Evolutionary conservation across 768 basidiomycete genomes (phyloP).

Genomic region (Boletus sensibilis): DNA sequence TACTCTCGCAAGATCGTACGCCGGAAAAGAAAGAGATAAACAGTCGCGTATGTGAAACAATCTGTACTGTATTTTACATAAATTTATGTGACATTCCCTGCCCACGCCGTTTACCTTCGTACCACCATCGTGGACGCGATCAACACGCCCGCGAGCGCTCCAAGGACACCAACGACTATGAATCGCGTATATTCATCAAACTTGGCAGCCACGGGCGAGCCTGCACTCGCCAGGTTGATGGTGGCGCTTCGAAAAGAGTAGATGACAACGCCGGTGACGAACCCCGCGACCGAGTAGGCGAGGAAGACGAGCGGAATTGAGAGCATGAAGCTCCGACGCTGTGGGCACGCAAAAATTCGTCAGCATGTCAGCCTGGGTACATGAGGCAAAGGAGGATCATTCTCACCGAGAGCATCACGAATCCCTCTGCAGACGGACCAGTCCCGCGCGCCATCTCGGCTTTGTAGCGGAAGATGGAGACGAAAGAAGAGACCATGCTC

Average conservation of each 20-base stretch:
- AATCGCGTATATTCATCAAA: conserved; percentile 63
- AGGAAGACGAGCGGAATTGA: conserved; percentile 75
- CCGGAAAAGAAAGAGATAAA: neutral
- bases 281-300: conserved; percentile 66
- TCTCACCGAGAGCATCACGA: conserved; percentile 53
- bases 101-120: conserved; percentile 14
- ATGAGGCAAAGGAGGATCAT: conserved; percentile 1
- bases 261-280: conserved; percentile 61
- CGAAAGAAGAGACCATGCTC: conserved; percentile 66
- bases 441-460: conserved; percentile 55
- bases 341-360: neutral
- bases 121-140: conserved; percentile 45
- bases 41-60: neutral
- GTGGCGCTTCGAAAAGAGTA: conserved; percentile 61
- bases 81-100: neutral
- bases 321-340: conserved; percentile 56
- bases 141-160: conserved; percentile 61
- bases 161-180: conserved; percentile 62
- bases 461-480: conserved; percentile 71
- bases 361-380: neutral
- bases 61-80: neutral
- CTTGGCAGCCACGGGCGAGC: conserved; percentile 35
- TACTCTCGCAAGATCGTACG: neutral
- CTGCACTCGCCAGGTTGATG: conserved; percentile 35
- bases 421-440: conserved; percentile 48